Evolutionary conservation across 441 rosid genomes (phyloP), one percentile per base, ranked within the genome.

Genomic region (Bruguiera hainesii): DNA sequence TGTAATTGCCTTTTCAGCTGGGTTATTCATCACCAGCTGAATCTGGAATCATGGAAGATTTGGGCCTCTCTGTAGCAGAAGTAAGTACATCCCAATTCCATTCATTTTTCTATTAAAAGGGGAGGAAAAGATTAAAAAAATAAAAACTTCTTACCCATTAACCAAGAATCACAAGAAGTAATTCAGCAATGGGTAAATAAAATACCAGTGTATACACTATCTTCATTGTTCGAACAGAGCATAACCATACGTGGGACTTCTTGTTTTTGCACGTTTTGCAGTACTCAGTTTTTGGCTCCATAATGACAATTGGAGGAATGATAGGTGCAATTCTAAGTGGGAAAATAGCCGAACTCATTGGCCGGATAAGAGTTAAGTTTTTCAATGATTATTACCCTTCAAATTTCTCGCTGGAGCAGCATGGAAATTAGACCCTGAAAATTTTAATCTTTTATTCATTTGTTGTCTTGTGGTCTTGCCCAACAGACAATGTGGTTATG

Each of bases 211-310:
- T 8, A 10, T 37, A 11, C 46, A 37, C 46, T 37, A 37, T 37
- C 46, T 37, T 9, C 3, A 8, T 37, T 37, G 10, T 37, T 37
- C 46, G 6, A 15, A 10, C 46, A 37, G 15, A 37, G 46, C 2
- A 37, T 10, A 10, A 37, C 13, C 15, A 37, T 37, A 11, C 3
- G 13, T 37, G 46, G 13, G 6, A 16, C 59, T 70, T 19, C 15
- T 21, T 7, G 8, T 21, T 23, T 7, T 5, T 39, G 8, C 23
- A 25, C 26, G 9, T 7, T 53, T 13, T 73, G 73, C 73, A 89
- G 94, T 91, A 76, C 76, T 82, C 97, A 11, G 75, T 89, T n/a
- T 91, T 87, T 15, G 96, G 90, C 16, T 91, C 97, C 18, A 80
- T 84, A 71, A 53, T 89, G 75, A 85, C 76, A 31, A 71, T 91